Base-by-base conservation (phyloP, 257 asterid species). In the Haberlea rhodopensis region DNA sequence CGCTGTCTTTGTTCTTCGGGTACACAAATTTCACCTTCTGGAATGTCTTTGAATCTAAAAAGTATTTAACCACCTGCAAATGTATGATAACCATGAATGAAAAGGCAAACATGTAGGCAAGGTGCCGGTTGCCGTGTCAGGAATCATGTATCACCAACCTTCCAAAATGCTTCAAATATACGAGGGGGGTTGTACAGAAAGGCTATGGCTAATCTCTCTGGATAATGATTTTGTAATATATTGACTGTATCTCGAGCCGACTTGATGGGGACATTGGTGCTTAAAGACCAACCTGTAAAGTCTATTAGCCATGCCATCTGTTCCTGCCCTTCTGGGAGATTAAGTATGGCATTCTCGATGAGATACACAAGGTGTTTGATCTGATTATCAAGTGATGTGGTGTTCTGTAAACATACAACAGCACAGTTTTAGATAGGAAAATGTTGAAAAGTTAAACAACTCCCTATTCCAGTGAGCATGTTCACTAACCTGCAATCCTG, bases 291-390 rank as follows among this genome's bases (percentile, higher is more conserved):
- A 29, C 96, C 94, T 1, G 96, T 77, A 79, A 89, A 92, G 83
- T 92, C 97, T 63, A 92, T 89, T 55, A 92, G 69, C 99, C 99
- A 92, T 10, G 94, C 82, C 96, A 89, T 87, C 73, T 92, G 96
- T 55, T 86, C 94, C 74, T 92, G 96, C 22, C 85, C 97, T 84
- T 85, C 94, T 4, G 95, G 96, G 69, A 89, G 99, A 79, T 89
- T 92, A 60, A 87, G 87, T 69, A 89, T 79, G 19, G 99, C 97
- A 62, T 92, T 92, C 73, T 92, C 97, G 24, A 92, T 80, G 62
- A 87, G 90, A 76, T 92, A 92, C 34, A 92, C 97, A 75, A 92
- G 74, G 78, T 89, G 97, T 62, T 72, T 82, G 63, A 92, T 92
- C 83, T 92, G 91, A 78, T 84, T 85, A 66, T 92, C 99, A 18